Evolutionary conservation across 305 asterid genomes (phyloP).

Genomic region (Solanum hybrid): DNA sequence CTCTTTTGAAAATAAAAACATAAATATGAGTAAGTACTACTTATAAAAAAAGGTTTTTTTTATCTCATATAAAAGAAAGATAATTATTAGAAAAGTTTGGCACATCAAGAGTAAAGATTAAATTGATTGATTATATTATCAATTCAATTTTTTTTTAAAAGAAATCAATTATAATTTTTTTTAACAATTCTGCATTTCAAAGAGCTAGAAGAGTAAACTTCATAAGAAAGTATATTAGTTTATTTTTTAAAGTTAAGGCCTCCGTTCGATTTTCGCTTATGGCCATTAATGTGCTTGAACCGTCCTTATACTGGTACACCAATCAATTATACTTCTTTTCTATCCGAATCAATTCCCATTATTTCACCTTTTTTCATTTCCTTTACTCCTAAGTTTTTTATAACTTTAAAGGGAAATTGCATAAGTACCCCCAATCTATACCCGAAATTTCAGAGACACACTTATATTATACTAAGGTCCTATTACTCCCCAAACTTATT

Average conservation of each 20-base stretch:
- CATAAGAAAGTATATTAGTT: not conserved
- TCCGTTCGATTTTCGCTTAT: not conserved
- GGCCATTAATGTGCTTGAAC: not conserved
- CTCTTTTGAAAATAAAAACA: not conserved
- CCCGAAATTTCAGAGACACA: rapidly evolving
- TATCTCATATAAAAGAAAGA: not conserved
- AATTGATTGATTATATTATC: not conserved
- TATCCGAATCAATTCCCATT: not conserved
- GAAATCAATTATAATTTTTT: too few relatives aligned
- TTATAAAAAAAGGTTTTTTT: too few relatives aligned
- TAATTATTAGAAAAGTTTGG: not conserved
- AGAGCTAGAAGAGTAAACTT: not conserved
- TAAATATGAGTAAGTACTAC: not conserved
- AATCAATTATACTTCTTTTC: not conserved
- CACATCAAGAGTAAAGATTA: not conserved
- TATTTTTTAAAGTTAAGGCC: not conserved
- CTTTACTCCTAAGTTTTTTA: not conserved
- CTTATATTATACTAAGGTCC: too few relatives aligned
- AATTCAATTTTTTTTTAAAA: not conserved
- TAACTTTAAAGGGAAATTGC: not conserved
- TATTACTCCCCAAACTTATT: too few relatives aligned
- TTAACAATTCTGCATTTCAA: not conserved
- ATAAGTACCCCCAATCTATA: too few relatives aligned
- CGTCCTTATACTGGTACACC: not conserved
- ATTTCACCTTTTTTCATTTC: not conserved